A percentile compares a stretch with the other conserved stretches of the same genome.
These are phyloP conservation scores for Trichomonascaceae sp. DNA, from an alignment of 1,139 yeast genomes.

Conservation along the genomic window DNA sequence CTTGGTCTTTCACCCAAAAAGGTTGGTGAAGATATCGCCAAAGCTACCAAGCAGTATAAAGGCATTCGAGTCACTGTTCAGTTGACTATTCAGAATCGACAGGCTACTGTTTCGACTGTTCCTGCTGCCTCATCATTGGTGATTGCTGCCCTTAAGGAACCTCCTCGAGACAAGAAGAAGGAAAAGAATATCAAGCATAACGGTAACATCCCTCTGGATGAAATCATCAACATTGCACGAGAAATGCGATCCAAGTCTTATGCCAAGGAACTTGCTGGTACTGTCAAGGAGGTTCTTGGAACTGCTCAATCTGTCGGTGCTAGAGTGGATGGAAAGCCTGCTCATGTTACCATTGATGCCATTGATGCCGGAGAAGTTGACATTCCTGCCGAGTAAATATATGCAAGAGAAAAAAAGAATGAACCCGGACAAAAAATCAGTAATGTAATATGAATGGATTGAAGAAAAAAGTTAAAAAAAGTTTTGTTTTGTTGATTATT, in stretches of 20 bases:
- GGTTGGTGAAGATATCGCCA: constrained; percentile 99
- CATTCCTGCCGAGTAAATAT: constrained; percentile 37
- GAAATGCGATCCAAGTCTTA: constrained; percentile 96
- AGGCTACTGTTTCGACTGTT: constrained; percentile 97
- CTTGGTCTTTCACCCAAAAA: constrained; percentile 99
- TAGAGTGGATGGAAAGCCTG: constrained; percentile 98
- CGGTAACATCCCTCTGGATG: constrained; percentile 97
- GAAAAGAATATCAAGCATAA: constrained; percentile 99
- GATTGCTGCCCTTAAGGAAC: constrained; percentile 98
- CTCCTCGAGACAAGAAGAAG: constrained; percentile 99
- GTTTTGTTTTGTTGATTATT: background rate
- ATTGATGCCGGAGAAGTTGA: constrained; percentile 92
- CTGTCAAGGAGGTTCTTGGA: constrained; percentile 98
- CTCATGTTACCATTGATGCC: constrained; percentile 85
- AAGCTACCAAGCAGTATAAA: constrained; percentile 98
- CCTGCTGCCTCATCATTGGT: constrained; percentile 99
- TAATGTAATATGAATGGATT: constrained; percentile 11
- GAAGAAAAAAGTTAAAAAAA: constrained; percentile 7
- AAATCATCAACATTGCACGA: constrained; percentile 96
- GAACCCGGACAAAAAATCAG: constrained; percentile 2
- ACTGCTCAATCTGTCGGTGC: constrained; percentile 99
- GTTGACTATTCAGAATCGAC: constrained; percentile 99
- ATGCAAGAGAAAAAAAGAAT: constrained; percentile 6
- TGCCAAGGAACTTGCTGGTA: constrained; percentile 96
- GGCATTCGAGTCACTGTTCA: constrained; percentile 99